Conservation (phyloP, 345 rosid species). For the Populus euphratica region DNA sequence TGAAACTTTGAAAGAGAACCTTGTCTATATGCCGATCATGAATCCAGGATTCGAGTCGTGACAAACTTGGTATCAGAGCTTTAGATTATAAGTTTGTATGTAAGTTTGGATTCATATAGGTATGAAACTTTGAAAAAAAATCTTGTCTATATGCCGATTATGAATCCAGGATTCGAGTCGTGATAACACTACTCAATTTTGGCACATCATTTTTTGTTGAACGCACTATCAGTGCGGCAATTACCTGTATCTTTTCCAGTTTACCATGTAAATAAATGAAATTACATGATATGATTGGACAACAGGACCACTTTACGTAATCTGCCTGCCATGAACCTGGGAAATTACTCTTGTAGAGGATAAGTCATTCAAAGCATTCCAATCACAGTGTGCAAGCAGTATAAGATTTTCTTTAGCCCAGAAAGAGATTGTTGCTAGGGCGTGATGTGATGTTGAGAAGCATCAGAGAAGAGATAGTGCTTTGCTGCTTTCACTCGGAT, state of each 20-base stretch:
- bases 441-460: slow-evolving; percentile 5
- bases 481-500: slow-evolving; percentile 1
- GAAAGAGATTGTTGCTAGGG: background rate
- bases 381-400: background rate
- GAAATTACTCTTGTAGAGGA: background rate
- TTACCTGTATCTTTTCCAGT: background rate
- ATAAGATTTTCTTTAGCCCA: background rate
- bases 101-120: too few relatives aligned
- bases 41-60: too few relatives aligned
- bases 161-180: too few relatives aligned
- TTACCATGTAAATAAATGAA: background rate
- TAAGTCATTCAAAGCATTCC: background rate
- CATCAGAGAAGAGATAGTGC: slow-evolving; percentile 1
- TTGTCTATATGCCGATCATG: too few relatives aligned
- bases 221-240: background rate
- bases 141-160: too few relatives aligned
- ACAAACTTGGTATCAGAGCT: too few relatives aligned
- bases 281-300: background rate
- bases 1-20: too few relatives aligned
- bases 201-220: too few relatives aligned
- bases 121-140: too few relatives aligned
- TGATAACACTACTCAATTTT: too few relatives aligned
- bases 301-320: background rate
- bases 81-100: too few relatives aligned
- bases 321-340: background rate